phyloP scores from a whole-genome alignment of 495 filamentous ascomycete genomes.

The Saxispiralis lemnorum region DNA sequence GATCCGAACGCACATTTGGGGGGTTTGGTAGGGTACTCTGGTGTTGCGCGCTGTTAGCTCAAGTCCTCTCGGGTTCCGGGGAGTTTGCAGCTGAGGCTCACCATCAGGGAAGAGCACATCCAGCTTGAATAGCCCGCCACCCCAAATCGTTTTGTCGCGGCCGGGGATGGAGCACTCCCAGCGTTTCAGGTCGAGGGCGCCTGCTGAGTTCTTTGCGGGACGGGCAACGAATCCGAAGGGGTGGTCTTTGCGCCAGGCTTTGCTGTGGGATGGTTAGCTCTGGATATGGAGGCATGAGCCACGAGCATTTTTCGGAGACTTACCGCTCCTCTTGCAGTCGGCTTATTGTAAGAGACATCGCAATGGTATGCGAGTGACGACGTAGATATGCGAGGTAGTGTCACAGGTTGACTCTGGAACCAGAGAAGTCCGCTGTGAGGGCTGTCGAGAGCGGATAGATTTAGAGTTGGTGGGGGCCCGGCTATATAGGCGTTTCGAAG shows the following conservation, averaged over 20 bases:
- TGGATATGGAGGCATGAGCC: not conserved
- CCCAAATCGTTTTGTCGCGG: conserved; percentile 91
- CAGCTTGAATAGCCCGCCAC: conserved; percentile 87
- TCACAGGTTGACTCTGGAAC: not conserved
- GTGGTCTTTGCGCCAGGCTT: conserved; percentile 92
- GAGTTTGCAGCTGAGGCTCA: conserved; percentile 29
- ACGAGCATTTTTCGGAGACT: not conserved
- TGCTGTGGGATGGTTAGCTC: conserved; percentile 34
- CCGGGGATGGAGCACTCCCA: conserved; percentile 96
- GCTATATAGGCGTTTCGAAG: too few relatives aligned
- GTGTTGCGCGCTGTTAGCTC: conserved; percentile 9
- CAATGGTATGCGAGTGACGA: not conserved
- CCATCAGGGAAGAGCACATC: conserved; percentile 88
- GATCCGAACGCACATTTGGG: conserved; percentile 93
- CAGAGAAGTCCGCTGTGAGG: not conserved
- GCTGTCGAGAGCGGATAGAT: not conserved
- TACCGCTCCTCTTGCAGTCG: conserved; percentile 85
- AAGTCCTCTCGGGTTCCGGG: not conserved
- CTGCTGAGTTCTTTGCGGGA: conserved; percentile 59
- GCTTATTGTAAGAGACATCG: conserved; percentile 78
- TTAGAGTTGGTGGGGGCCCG: too few relatives aligned
- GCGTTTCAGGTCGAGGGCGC: conserved; percentile 74
- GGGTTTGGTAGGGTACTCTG: conserved; percentile 97
- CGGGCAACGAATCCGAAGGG: conserved; percentile 95
- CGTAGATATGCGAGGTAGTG: not conserved